Conservation (phyloP, 345 rosid species). For the Acer saccharum region DNA sequence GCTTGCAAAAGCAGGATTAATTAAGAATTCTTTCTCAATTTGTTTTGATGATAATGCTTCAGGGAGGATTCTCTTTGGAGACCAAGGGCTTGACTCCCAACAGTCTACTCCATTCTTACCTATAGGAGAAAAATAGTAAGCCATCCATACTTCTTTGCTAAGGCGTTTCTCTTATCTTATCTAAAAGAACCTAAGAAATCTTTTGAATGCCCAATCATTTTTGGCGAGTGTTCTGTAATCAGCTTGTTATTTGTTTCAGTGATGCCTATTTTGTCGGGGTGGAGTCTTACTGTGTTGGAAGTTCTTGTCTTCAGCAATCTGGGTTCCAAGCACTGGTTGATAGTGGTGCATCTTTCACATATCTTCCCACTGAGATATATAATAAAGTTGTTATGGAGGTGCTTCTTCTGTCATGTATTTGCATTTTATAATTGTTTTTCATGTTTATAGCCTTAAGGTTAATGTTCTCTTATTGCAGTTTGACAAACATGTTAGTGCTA, state of each 20-base stretch:
- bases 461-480: constrained; percentile 28
- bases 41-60: constrained; percentile 33
- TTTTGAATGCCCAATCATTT: background rate
- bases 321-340: constrained; percentile 37
- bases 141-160: background rate
- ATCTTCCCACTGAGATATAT: constrained; percentile 29
- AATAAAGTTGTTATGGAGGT: constrained; percentile 30
- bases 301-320: constrained; percentile 30
- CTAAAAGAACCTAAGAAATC: background rate
- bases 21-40: constrained; percentile 29
- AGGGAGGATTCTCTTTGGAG: constrained; percentile 32
- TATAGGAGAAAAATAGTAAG: constrained; percentile 30
- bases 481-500: constrained; percentile 36
- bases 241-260: constrained; percentile 19
- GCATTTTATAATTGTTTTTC: background rate
- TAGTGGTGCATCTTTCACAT: constrained; percentile 41
- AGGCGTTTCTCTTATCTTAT: background rate
- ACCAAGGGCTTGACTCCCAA: constrained; percentile 27
- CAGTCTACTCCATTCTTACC: constrained; percentile 29
- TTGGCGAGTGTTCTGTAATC: background rate
- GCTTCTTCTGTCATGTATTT: background rate
- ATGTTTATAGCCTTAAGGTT: background rate
- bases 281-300: constrained; percentile 33
- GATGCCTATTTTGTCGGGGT: constrained; percentile 26
- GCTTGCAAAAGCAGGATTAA: constrained; percentile 17